Conservation (phyloP, 805 yeast genomes). For the Wickerhamiella cacticola region DNA sequence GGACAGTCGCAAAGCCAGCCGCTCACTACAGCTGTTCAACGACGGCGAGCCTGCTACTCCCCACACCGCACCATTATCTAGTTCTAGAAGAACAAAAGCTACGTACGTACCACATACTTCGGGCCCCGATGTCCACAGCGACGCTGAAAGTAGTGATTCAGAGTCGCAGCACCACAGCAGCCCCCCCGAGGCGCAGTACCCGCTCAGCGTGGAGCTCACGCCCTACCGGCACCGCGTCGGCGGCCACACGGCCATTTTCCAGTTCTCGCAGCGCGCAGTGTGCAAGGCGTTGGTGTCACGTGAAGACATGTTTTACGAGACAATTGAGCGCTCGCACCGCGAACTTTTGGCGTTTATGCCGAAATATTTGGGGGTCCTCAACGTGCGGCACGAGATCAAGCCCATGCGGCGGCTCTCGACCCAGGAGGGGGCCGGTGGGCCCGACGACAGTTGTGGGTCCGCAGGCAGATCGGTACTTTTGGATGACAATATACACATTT, state of each 20-base stretch:
- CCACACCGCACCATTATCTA: conserved; percentile 19
- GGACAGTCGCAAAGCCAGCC: conserved; percentile 30
- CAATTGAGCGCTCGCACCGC: conserved; percentile 64
- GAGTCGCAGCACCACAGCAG: conserved; percentile 14
- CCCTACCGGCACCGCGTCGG: conserved; percentile 94
- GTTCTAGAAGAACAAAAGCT: conserved; percentile 15
- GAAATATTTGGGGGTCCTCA: conserved; percentile 81
- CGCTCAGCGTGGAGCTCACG: conserved; percentile 69
- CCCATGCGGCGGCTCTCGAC: conserved; percentile 7
- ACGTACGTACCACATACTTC: conserved; percentile 24
- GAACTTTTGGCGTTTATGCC: conserved; percentile 82
- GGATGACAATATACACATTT: conserved; percentile 83
- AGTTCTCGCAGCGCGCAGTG: conserved; percentile 82
- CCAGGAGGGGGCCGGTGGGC: background rate
- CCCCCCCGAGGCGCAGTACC: conserved; percentile 20
- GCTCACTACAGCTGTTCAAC: conserved; percentile 30
- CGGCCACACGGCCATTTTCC: conserved; percentile 94
- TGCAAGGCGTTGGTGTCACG: conserved; percentile 86
- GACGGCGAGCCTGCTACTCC: conserved; percentile 19
- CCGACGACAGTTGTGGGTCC: conserved; percentile 3
- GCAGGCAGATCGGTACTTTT: conserved; percentile 43
- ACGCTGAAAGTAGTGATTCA: conserved; percentile 17
- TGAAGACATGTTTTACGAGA: conserved; percentile 86
- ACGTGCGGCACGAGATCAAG: conserved; percentile 60
- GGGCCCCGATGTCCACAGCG: conserved; percentile 14